Conservation (phyloP, 1,139 yeast species). For the Hansenula lynferdii region DNA sequence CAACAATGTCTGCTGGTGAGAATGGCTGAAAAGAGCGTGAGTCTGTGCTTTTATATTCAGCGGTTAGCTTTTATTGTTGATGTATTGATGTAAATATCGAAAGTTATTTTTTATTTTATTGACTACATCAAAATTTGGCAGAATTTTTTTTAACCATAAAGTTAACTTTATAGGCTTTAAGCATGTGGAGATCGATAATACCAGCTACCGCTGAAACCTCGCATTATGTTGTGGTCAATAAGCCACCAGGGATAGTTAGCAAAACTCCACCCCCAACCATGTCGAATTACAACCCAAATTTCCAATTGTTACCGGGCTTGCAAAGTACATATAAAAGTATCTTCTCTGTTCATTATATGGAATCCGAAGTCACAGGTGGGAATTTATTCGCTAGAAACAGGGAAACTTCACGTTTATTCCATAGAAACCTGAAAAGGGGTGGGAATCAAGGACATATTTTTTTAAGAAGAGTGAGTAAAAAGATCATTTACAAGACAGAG, state of each 20-base stretch:
- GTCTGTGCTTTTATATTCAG: too few relatives aligned
- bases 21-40: too few relatives aligned
- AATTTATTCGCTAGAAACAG: conserved; percentile 28
- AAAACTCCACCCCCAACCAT: too few relatives aligned
- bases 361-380: conserved; percentile 34
- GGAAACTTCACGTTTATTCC: conserved; percentile 26
- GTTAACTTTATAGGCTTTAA: not conserved
- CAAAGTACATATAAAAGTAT: too few relatives aligned
- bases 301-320: not conserved
- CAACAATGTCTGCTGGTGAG: too few relatives aligned
- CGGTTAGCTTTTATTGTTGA: too few relatives aligned
- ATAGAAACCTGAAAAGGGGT: conserved; percentile 25
- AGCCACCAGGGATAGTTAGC: conserved; percentile 15
- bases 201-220: not conserved
- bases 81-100: too few relatives aligned
- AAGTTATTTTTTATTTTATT: too few relatives aligned
- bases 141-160: not conserved
- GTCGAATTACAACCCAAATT: not conserved
- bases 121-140: too few relatives aligned
- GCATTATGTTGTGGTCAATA: conserved; percentile 14
- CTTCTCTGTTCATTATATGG: conserved; percentile 34
- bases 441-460: conserved; percentile 29
- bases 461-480: conserved; percentile 12
- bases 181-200: not conserved
- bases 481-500: too few relatives aligned